Evolutionary conservation across 2,329 filamentous ascomycete genomes (phyloP).

Genomic region (Hirsutella rhossiliensis): DNA sequence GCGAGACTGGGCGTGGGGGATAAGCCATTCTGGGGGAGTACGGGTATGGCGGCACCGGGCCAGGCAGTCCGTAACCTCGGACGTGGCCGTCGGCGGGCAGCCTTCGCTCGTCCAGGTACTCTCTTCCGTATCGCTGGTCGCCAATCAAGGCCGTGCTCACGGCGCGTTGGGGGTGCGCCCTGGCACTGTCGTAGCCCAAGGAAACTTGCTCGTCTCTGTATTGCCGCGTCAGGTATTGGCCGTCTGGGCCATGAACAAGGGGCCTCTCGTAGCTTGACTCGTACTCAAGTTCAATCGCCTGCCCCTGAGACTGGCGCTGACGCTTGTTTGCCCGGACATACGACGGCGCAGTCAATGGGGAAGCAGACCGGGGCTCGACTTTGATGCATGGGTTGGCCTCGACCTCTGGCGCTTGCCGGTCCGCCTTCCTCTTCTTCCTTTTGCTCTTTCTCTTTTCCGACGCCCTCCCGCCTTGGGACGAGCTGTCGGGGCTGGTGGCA

Average conservation of each 20-base stretch:
- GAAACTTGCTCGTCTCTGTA: conserved; percentile 18
- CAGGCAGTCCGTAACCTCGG: conserved; percentile 24
- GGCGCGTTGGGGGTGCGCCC: conserved; percentile 12
- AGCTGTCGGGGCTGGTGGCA: conserved; percentile 47
- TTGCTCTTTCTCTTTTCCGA: conserved; percentile 36
- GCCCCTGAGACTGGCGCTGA: conserved; percentile 33
- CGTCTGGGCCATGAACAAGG: conserved; percentile 20
- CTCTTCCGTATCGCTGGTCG: conserved; percentile 17
- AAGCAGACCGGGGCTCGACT: conserved; percentile 51
- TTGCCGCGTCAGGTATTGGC: conserved; percentile 17
- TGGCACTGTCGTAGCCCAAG: conserved; percentile 19
- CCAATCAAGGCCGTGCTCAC: conserved; percentile 13
- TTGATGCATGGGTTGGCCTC: conserved; percentile 46
- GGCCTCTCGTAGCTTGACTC: conserved; percentile 32
- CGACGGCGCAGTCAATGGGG: conserved; percentile 41
- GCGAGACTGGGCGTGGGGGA: conserved; percentile 27
- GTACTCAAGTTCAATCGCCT: conserved; percentile 16
- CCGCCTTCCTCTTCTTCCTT: conserved; percentile 42
- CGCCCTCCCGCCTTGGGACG: conserved; percentile 37
- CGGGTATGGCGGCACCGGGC: conserved; percentile 19
- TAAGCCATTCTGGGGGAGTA: conserved; percentile 25
- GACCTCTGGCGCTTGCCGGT: conserved; percentile 33
- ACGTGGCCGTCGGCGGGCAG: conserved; percentile 16
- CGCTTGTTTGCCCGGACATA: conserved; percentile 45
- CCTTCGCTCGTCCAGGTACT: conserved; percentile 20